Percentiles rank a stretch among this genome's conserved stretches.
Evolutionary conservation across 495 filamentous ascomycete genomes (phyloP).

Genomic region (Podospora conica): DNA sequence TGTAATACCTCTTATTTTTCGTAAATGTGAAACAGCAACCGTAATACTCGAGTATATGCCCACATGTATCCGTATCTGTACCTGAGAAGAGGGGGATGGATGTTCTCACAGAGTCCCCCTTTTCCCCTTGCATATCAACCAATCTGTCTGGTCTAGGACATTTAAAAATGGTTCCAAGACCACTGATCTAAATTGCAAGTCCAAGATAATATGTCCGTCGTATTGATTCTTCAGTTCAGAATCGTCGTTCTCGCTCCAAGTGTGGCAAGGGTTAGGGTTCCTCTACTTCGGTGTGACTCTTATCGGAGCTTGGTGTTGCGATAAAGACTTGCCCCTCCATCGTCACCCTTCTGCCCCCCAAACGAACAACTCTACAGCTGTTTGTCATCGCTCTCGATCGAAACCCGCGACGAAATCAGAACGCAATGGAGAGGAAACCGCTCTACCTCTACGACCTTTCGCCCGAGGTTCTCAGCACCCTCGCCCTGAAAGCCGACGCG

Average conservation of each 20-base stretch:
- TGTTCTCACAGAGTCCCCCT: no score
- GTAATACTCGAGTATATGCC: no score
- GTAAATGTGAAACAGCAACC: neutral
- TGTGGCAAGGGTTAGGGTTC: conserved; percentile 15
- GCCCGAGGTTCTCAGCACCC: conserved; percentile 61
- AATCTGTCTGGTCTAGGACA: no score
- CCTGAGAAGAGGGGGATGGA: no score
- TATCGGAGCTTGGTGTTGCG: conserved; percentile 17
- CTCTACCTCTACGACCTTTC: conserved; percentile 80
- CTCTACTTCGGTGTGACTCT: conserved; percentile 18
- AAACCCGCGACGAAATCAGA: neutral
- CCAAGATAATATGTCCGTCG: neutral
- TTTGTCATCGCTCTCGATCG: neutral
- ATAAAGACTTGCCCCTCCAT: conserved; percentile 17
- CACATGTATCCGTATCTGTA: no score
- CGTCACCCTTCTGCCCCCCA: neutral
- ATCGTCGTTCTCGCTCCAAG: neutral
- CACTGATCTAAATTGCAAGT: no score
- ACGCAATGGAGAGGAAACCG: conserved; percentile 28
- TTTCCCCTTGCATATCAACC: no score
- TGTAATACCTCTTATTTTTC: neutral
- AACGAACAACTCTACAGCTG: neutral
- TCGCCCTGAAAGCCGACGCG: conserved; percentile 52
- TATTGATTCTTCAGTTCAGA: neutral
- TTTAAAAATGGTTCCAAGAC: no score